phyloP scores from a whole-genome alignment of 2,329 filamentous ascomycete genomes.

The Diaporthe sp. region DNA sequence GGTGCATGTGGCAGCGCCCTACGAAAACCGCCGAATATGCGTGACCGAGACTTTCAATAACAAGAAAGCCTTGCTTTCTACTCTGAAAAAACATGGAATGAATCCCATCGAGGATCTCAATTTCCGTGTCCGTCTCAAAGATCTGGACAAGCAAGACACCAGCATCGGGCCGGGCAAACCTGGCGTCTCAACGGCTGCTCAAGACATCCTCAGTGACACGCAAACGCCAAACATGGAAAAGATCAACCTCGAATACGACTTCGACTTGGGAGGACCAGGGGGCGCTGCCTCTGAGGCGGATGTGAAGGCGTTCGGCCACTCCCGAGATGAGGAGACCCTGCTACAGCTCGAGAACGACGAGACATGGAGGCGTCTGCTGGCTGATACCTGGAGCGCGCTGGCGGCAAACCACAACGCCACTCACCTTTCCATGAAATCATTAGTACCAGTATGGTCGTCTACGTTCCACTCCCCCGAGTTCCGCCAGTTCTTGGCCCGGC shows the following conservation, averaged over 20 bases:
- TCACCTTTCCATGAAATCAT: slow-evolving; percentile 31
- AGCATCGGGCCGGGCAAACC: slow-evolving; percentile 16
- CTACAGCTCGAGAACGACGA: slow-evolving; percentile 38
- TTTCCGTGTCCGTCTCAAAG: slow-evolving; percentile 25
- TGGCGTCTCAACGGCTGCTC: slow-evolving; percentile 31
- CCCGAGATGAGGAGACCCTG: slow-evolving; percentile 35
- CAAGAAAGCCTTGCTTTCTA: slow-evolving; percentile 23
- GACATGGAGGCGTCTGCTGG: slow-evolving; percentile 36
- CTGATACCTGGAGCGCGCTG: slow-evolving; percentile 35
- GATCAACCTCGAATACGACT: slow-evolving; percentile 35
- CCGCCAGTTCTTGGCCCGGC: slow-evolving; percentile 26
- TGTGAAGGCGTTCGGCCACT: slow-evolving; percentile 32
- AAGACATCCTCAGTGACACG: slow-evolving; percentile 32
- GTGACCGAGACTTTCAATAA: slow-evolving; percentile 32
- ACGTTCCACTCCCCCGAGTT: slow-evolving; percentile 34
- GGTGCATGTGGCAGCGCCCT: slow-evolving; percentile 14
- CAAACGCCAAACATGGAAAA: slow-evolving; percentile 31
- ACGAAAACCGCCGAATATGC: slow-evolving; percentile 19
- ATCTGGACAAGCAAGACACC: slow-evolving; percentile 15
- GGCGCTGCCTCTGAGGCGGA: slow-evolving; percentile 21
- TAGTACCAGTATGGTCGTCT: slow-evolving; percentile 37
- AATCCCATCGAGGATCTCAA: slow-evolving; percentile 32
- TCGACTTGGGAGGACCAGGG: slow-evolving; percentile 25
- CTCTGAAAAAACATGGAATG: slow-evolving; percentile 29
- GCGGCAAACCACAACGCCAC: slow-evolving; percentile 32